A percentile compares a stretch with the other conserved stretches of the same genome.
Evolutionary conservation across 208 protist genomes (phyloP).

Genomic region (Hexamita inflata): DNA sequence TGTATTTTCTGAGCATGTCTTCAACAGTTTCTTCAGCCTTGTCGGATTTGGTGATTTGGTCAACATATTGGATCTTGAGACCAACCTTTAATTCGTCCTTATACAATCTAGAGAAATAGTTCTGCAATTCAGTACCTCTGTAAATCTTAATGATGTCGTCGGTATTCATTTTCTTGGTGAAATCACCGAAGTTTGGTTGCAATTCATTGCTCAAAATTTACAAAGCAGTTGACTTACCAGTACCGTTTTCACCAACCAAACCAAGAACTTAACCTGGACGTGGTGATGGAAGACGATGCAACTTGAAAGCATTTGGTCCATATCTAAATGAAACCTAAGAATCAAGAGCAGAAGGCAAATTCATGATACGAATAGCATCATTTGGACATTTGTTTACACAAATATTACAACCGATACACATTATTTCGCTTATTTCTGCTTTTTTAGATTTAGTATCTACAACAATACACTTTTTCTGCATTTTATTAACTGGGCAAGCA

Average conservation of each 20-base stretch:
- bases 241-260: conserved; percentile 98
- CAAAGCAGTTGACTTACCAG: conserved; percentile 97
- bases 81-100: conserved; percentile 89
- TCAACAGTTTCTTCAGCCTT: conserved; percentile 72
- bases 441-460: conserved; percentile 71
- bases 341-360: conserved; percentile 90
- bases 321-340: conserved; percentile 92
- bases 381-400: conserved; percentile 99
- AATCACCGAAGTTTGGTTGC: conserved; percentile 92
- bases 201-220: conserved; percentile 90
- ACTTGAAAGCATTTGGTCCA: conserved; percentile 96
- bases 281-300: conserved; percentile 92
- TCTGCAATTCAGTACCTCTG: conserved; percentile 93
- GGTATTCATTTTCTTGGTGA: conserved; percentile 79
- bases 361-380: conserved; percentile 98
- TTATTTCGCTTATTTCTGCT: conserved; percentile 79
- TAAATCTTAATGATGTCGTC: conserved; percentile 90
- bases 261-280: conserved; percentile 94
- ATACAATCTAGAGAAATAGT: conserved; percentile 87
- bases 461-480: conserved; percentile 95
- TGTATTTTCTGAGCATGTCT: conserved; percentile 57
- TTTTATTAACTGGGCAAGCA: conserved; percentile 24
- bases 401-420: conserved; percentile 98
- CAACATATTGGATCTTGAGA: conserved; percentile 98
- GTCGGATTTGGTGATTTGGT: conserved; percentile 80